These are phyloP conservation scores for Arthrobotrys iridis DNA, from an alignment of 2,329 filamentous ascomycete genomes.

Conservation along the genomic window DNA sequence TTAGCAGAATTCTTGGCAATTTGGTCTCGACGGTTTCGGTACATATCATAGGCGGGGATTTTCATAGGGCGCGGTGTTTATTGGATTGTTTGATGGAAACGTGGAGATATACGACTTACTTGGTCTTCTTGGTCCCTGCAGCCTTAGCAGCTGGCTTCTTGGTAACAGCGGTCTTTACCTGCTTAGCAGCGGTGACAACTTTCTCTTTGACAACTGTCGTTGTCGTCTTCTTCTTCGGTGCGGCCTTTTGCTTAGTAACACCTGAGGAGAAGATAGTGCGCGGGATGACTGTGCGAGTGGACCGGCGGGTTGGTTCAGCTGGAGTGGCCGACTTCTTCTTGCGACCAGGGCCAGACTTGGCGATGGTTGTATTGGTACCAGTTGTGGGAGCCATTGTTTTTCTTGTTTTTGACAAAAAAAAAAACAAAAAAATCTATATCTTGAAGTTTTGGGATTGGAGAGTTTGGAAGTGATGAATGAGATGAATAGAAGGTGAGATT, in stretches of 20 bases:
- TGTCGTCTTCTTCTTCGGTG: constrained; percentile 38
- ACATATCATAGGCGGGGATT: not conserved
- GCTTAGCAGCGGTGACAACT: constrained; percentile 30
- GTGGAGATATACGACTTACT: constrained; percentile 33
- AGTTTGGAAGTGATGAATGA: not conserved
- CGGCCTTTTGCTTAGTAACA: constrained; percentile 41
- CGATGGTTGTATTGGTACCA: constrained; percentile 3
- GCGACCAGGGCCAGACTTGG: constrained; percentile 35
- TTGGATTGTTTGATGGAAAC: not conserved
- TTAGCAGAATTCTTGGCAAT: constrained; percentile 7
- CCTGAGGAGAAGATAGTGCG: constrained; percentile 38
- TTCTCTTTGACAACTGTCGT: constrained; percentile 32
- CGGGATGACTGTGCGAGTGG: constrained; percentile 29
- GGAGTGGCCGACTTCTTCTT: constrained; percentile 39
- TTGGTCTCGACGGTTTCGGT: not conserved
- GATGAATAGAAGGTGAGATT: constrained; percentile 7
- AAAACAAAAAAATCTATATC: too few species aligned
- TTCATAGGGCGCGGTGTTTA: not conserved
- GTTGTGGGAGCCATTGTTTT: constrained; percentile 41
- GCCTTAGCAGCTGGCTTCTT: constrained; percentile 43
- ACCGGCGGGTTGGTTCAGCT: constrained; percentile 45
- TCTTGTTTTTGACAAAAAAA: not conserved
- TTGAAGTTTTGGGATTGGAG: not conserved
- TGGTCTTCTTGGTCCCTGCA: constrained; percentile 37
- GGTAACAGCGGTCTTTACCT: constrained; percentile 30